Evolutionary conservation across 805 yeast species (phyloP), one percentile per base, ranked within the genome.

Genomic region (Candida ponderosae): DNA sequence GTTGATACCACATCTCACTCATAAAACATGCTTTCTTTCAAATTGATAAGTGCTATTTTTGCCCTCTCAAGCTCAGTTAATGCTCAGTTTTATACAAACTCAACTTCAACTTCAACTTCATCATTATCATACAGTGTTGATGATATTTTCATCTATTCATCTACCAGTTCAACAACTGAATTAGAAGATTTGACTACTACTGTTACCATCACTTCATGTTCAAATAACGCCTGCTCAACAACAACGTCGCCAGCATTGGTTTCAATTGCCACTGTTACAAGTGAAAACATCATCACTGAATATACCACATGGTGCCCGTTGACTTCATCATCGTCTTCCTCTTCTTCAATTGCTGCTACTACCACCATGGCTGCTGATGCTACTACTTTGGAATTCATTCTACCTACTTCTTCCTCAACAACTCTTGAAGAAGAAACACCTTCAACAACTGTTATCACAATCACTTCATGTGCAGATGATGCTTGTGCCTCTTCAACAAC

Each of bases 181-280:
- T n/a, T n/a, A n/a, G n/a, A n/a, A n/a, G n/a, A n/a, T n/a, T n/a
- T n/a, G n/a, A 46, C 59, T 26, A 57, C 61, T 13, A 26, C 45
- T 17, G 42, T 57, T 21, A 54, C 63, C 27, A 32, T 51, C 15
- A 59, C 64, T 15, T 51, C 57, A 8, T 60, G 65, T 38, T 40
- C 47, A 17, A 50, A 47, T 28, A 42, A 54, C 32, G 34, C 37
- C 18, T 60, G 65, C 35, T 40, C 44, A 21, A 60, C 54, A 43
- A 51, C 56, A 26, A 57, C 51, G 23, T 51, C 61, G 32, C 48
- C 57, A 46, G 62, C 63, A 46, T 43, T 52, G 43, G 55, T 58
- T 18, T 56, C 62, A 18, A 49, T 58, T 31, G 60, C 62, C 23
- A 63, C 68, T 24, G 54, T 53, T 30, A 60, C 65, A 31, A 46